These are phyloP conservation scores for Magnusiomyces starmeri DNA, from an alignment of 1,139 yeast species.

Conservation along the genomic window DNA sequence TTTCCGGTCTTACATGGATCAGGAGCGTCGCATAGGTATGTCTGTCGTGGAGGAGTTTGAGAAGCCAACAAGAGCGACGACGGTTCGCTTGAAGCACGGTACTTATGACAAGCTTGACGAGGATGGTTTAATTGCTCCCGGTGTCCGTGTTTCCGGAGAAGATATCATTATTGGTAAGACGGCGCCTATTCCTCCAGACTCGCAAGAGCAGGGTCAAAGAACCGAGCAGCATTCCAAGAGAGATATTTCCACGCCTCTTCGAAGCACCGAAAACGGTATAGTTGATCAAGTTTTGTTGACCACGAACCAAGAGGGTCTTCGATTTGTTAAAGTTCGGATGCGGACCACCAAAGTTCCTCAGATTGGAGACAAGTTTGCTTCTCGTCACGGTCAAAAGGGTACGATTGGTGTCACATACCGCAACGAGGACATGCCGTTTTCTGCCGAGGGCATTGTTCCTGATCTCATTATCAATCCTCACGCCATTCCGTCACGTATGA, in stretches of 20 bases:
- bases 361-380: slow-evolving; percentile 98
- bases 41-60: slow-evolving; percentile 93
- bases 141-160: slow-evolving; percentile 97
- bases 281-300: slow-evolving; percentile 96
- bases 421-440: slow-evolving; percentile 98
- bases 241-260: slow-evolving; percentile 95
- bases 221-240: slow-evolving; percentile 97
- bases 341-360: slow-evolving; percentile 98
- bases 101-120: slow-evolving; percentile 97
- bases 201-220: slow-evolving; percentile 96
- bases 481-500: slow-evolving; percentile 99
- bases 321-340: slow-evolving; percentile 96
- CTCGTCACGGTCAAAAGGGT: slow-evolving; percentile 99
- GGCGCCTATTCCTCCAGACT: slow-evolving; percentile 96
- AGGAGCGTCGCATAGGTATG: slow-evolving; percentile 98
- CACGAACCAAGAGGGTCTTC: slow-evolving; percentile 95
- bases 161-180: slow-evolving; percentile 98
- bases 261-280: slow-evolving; percentile 96
- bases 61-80: slow-evolving; percentile 90
- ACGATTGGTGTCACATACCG: slow-evolving; percentile 98
- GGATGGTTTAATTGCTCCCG: slow-evolving; percentile 97
- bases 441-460: slow-evolving; percentile 94
- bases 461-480: slow-evolving; percentile 97
- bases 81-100: slow-evolving; percentile 92
- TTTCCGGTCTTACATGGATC: slow-evolving; percentile 97